phyloP scores from a whole-genome alignment of 768 basidiomycete genomes.

The Leccinum ochraceum region DNA sequence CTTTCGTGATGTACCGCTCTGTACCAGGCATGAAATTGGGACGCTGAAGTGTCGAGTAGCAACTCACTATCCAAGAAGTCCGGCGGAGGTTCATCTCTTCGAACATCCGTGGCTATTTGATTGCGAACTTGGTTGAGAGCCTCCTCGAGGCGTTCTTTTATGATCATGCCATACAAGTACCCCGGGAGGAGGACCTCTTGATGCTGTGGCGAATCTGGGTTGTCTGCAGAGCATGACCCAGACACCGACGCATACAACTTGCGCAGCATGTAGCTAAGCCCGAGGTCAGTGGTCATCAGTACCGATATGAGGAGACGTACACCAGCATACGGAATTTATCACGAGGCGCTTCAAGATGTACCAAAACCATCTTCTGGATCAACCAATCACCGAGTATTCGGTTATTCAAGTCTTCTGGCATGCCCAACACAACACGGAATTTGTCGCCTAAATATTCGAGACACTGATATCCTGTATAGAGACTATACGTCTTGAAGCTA shows the following conservation, averaged over 20 bases:
- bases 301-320: conserved; percentile 41
- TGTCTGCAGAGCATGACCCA: conserved; percentile 87
- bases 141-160: conserved; percentile 97
- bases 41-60: conserved; percentile 1
- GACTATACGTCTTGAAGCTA: conserved; percentile 90
- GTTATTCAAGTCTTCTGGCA: conserved; percentile 94
- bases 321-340: conserved; percentile 96
- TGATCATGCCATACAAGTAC: conserved; percentile 91
- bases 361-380: conserved; percentile 82
- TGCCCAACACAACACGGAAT: conserved; percentile 87
- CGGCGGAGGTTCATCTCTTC: conserved; percentile 69
- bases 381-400: conserved; percentile 78
- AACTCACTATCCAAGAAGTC: conserved; percentile 87
- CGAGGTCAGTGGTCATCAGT: conserved; percentile 9
- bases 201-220: conserved; percentile 98
- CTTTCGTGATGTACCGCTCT: conserved; percentile 84
- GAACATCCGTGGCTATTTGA: conserved; percentile 71
- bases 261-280: conserved; percentile 88
- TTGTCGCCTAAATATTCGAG: conserved; percentile 95
- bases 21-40: conserved; percentile 7
- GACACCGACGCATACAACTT: conserved; percentile 93
- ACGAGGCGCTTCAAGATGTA: conserved; percentile 81
- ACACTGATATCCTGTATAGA: conserved; percentile 88
- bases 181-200: conserved; percentile 97
- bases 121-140: conserved; percentile 70